phyloP scores from a whole-genome alignment of 2,329 filamentous ascomycete genomes.

The Ustulina deusta region DNA sequence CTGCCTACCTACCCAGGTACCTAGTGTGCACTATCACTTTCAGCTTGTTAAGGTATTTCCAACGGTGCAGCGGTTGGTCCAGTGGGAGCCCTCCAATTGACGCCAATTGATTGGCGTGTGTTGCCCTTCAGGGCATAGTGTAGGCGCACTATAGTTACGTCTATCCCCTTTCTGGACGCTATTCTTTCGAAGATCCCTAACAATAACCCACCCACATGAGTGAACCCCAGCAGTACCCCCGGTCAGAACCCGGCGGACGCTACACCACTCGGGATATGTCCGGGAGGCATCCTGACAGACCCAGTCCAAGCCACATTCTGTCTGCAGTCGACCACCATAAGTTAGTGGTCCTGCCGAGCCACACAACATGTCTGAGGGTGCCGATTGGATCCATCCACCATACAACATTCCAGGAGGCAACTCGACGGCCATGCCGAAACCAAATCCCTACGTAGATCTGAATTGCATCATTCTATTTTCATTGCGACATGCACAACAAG shows the following conservation, averaged over 20 bases:
- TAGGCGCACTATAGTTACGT: too few relatives aligned
- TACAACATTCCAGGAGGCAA: conserved; percentile 17
- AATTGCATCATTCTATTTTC: conserved; percentile 6
- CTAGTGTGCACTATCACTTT: background rate
- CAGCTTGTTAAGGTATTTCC: conserved; percentile 2
- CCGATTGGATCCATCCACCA: conserved; percentile 4
- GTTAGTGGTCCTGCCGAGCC: conserved; percentile 20
- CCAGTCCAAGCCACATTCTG: conserved; percentile 26
- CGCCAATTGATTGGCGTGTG: background rate
- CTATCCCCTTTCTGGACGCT: conserved; percentile 20
- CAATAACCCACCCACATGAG: background rate
- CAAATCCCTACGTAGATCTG: background rate
- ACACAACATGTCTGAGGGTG: conserved; percentile 16
- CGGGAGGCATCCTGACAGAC: conserved; percentile 30
- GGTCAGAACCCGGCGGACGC: too few relatives aligned
- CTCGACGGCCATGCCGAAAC: conserved; percentile 32
- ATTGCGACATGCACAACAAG: conserved; percentile 1
- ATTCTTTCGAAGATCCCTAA: background rate
- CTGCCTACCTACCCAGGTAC: background rate
- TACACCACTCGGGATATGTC: conserved; percentile 12
- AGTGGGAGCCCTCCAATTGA: conserved; percentile 26
- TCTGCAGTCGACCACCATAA: background rate
- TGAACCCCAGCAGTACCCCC: background rate
- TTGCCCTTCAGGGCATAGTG: conserved; percentile 15
- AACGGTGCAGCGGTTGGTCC: conserved; percentile 8